phyloP scores from a whole-genome alignment of 1,284 basidiomycete species.

The Schizophyllum amplum region DNA sequence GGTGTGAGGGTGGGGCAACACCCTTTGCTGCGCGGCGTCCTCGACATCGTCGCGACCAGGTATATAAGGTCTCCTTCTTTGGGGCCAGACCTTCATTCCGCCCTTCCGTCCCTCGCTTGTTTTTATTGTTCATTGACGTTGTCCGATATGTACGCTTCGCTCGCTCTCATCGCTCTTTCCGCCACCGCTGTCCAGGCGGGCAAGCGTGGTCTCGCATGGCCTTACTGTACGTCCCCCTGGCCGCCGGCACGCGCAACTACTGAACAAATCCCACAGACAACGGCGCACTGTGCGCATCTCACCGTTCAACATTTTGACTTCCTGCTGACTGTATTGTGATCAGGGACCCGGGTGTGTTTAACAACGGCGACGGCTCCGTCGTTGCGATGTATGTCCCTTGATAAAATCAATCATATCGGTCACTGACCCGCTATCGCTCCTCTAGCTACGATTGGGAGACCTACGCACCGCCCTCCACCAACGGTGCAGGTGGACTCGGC shows the following conservation, averaged over 20 bases:
- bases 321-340: too few species aligned
- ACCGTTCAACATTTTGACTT: too few species aligned
- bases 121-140: neutral
- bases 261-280: neutral
- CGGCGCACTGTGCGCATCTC: neutral
- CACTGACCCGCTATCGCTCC: too few species aligned
- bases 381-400: too few species aligned
- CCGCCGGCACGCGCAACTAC: neutral
- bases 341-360: constrained; percentile 3
- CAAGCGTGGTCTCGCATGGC: neutral
- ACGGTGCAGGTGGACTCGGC: constrained; percentile 23
- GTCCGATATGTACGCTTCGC: neutral
- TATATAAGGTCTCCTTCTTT: neutral
- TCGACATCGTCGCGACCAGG: neutral
- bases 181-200: neutral
- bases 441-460: constrained; percentile 32
- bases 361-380: constrained; percentile 1
- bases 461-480: constrained; percentile 22
- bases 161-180: neutral
- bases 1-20: neutral
- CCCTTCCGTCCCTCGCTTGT: neutral
- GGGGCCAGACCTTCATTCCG: neutral
- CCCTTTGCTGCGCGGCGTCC: neutral
- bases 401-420: too few species aligned
- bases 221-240: neutral